Evolutionary conservation across 2,329 filamentous ascomycete genomes (phyloP).

Genomic region (Ophiosphaerella herpotricha): DNA sequence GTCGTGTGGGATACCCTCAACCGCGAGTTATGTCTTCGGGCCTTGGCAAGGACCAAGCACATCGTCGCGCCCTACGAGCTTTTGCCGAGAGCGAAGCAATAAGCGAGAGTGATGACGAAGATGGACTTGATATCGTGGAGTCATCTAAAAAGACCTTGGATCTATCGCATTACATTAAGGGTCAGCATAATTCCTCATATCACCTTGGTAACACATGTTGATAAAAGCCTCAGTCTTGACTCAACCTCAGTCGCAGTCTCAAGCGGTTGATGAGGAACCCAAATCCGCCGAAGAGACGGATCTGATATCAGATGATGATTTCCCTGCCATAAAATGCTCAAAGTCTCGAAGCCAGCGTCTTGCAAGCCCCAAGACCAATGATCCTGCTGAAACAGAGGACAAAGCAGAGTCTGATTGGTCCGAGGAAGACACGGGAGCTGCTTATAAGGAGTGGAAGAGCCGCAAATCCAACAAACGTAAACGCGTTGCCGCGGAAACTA

Average conservation of each 20-base stretch:
- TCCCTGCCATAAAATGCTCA: not conserved
- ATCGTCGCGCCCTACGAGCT: slow-evolving; percentile 24
- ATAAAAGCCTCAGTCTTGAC: slow-evolving; percentile 23
- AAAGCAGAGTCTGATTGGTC: slow-evolving; percentile 46
- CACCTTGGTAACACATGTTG: not conserved
- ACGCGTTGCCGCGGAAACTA: slow-evolving; percentile 54
- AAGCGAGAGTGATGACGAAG: slow-evolving; percentile 43
- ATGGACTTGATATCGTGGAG: slow-evolving; percentile 50
- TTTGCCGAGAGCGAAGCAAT: slow-evolving; percentile 32
- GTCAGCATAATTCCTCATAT: slow-evolving; percentile 15
- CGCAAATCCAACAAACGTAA: slow-evolving; percentile 60
- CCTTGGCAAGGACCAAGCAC: slow-evolving; percentile 15
- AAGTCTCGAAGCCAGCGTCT: not conserved
- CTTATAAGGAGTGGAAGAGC: slow-evolving; percentile 68
- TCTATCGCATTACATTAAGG: slow-evolving; percentile 41
- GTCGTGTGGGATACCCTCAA: not conserved
- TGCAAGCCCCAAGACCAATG: slow-evolving; percentile 10
- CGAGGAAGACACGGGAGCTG: slow-evolving; percentile 59
- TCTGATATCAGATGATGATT: slow-evolving; percentile 16
- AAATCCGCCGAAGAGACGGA: not conserved
- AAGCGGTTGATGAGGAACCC: slow-evolving; percentile 9
- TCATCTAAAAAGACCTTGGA: slow-evolving; percentile 38
- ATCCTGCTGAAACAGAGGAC: slow-evolving; percentile 7
- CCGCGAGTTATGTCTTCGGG: slow-evolving; percentile 20
- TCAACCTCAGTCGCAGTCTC: slow-evolving; percentile 30